Evolutionary conservation across 176 grass and related monocot species (phyloP), one percentile per base, ranked within the genome.

Genomic region (Bolboschoenus planiculmis): DNA sequence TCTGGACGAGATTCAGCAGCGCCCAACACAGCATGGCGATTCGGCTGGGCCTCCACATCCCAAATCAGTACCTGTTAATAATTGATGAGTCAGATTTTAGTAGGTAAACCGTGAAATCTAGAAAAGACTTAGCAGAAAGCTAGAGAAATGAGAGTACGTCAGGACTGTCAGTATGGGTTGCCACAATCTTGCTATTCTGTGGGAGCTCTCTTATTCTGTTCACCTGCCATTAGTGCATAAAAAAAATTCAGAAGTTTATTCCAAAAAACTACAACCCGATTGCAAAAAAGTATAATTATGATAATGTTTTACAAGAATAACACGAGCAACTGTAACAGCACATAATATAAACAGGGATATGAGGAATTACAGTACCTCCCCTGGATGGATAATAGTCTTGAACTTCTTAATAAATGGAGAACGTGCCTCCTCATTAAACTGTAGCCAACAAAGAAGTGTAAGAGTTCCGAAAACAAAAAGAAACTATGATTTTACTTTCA

Each of bases 161-260:
- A 83, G 97, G 97, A 68, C 93, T 99, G 81, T 99, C 97, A 7
- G 97, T 99, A 81, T 99, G 97, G 47, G 97, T 99, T 31, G 93
- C 97, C 7, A 99, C 94, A 79, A 99, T 99, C 71, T 93, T 96
- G 64, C 89, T 93, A 78, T 99, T 91, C 84, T 99, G 91, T 66
- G 97, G 97, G 91, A 99, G 93, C 89, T 99, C 97, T 86, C 96
- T 95, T 66, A 99, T 99, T 89, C 96, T 91, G 84, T 99, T 99
- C 48, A 99, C 97, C 97, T 99, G 91, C 36, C 56, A 82, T 82
- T 24, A 80, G 8, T 59, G 11, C 23, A 66, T 20, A 77, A 51
- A 50, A 30, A 63, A 29, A 21, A 56, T 37, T 39, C 55, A 43
- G 4, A 43, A 64, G 18, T 31, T 58, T 7, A 26, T 56, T 60